Conservation (phyloP, 2,329 filamentous ascomycete genomes). For the Pseudogymnoascus sp. region DNA sequence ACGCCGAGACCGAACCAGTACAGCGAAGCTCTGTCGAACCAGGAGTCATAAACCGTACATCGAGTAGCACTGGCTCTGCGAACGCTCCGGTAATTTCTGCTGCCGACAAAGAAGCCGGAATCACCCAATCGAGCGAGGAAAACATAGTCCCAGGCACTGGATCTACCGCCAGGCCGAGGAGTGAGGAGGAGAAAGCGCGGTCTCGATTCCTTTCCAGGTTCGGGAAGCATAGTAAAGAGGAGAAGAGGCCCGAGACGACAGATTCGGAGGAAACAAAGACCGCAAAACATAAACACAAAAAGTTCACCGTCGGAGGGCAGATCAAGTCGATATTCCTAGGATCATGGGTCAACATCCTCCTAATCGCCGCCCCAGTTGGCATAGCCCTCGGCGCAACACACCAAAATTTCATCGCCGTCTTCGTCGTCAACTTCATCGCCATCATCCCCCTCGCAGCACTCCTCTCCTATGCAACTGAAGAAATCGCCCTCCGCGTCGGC, state of each 20-base stretch:
- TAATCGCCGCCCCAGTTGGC: conserved; percentile 70
- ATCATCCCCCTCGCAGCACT: conserved; percentile 85
- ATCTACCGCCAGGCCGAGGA: conserved; percentile 1
- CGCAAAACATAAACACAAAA: conserved; percentile 32
- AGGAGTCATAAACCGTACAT: not conserved
- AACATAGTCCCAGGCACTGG: not conserved
- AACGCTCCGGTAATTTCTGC: not conserved
- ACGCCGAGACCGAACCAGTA: not conserved
- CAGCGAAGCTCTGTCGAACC: not conserved
- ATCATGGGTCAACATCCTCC: conserved; percentile 79
- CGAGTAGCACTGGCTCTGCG: not conserved
- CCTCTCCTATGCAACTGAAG: conserved; percentile 82
- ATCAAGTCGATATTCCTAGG: conserved; percentile 66
- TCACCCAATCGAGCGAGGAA: not conserved
- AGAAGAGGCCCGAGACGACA: not conserved
- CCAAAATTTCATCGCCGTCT: conserved; percentile 55
- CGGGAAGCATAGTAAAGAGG: conserved; percentile 12
- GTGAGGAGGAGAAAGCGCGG: conserved; percentile 17
- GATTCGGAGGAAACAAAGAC: conserved; percentile 23
- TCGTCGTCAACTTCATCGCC: conserved; percentile 87
- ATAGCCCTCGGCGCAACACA: conserved; percentile 56
- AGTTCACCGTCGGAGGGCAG: conserved; percentile 55
- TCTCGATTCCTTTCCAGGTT: conserved; percentile 17
- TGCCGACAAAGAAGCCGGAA: not conserved
- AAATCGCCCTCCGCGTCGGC: conserved; percentile 71